A percentile compares a stretch with the other conserved stretches of the same genome.
Evolutionary conservation across 2,329 filamentous ascomycete species (phyloP).

Genomic region (Colletotrichum sojae): DNA sequence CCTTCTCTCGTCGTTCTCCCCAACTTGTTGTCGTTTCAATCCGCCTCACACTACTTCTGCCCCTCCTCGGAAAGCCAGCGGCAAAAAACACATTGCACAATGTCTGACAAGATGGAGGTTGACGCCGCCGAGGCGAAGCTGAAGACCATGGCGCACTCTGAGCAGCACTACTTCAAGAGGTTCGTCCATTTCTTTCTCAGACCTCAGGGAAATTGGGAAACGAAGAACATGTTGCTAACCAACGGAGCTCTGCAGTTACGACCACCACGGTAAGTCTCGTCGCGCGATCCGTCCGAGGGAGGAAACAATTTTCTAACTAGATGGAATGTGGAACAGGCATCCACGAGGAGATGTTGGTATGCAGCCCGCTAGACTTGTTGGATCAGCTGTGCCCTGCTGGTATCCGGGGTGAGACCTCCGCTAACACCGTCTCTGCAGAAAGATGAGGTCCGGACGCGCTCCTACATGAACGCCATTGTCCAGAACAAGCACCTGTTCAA

Average conservation of each 20-base stretch:
- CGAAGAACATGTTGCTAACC: conserved; percentile 41
- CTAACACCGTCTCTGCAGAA: conserved; percentile 70
- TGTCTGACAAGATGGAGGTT: conserved; percentile 70
- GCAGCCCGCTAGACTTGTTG: conserved; percentile 54
- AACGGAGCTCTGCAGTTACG: conserved; percentile 75
- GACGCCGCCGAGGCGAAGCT: conserved; percentile 74
- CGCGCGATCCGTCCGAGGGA: conserved; percentile 16
- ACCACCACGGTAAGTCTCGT: conserved; percentile 86
- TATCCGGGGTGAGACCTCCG: conserved; percentile 1
- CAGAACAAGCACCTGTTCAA: conserved; percentile 97
- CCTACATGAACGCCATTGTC: conserved; percentile 97
- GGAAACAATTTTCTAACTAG: conserved; percentile 37
- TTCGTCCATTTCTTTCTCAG: conserved; percentile 54
- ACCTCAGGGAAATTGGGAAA: background rate
- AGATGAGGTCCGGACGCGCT: conserved; percentile 97
- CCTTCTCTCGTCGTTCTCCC: background rate
- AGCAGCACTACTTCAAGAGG: conserved; percentile 99
- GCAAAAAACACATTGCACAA: conserved; percentile 43
- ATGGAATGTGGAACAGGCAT: conserved; percentile 72
- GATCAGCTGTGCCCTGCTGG: conserved; percentile 2
- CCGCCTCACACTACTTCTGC: background rate
- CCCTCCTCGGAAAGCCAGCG: conserved; percentile 5
- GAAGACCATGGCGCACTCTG: conserved; percentile 87
- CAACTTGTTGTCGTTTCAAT: background rate
- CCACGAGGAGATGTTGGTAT: conserved; percentile 97